A percentile compares a stretch with the other conserved stretches of the same genome.
phyloP scores from a whole-genome alignment of 2,329 filamentous ascomycete genomes.

The Tolypocladium endophyticum region DNA sequence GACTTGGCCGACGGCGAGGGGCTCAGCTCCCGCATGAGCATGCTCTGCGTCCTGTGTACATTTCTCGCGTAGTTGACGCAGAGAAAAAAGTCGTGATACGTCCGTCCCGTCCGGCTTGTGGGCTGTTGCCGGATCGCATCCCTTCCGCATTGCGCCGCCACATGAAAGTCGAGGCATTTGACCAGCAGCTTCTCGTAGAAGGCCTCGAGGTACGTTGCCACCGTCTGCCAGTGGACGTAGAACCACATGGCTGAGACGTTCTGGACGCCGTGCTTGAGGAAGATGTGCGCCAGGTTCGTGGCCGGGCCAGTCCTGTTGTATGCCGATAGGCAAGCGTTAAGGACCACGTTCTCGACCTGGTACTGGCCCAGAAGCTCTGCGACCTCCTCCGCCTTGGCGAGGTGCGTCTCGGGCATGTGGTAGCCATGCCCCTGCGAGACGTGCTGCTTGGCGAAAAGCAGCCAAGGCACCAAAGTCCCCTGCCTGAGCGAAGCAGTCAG shows the following conservation, averaged over 20 bases:
- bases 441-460: slow-evolving; percentile 14
- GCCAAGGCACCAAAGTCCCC: slow-evolving; percentile 12
- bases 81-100: slow-evolving; percentile 17
- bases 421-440: slow-evolving; percentile 5
- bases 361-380: slow-evolving; percentile 12
- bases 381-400: slow-evolving; percentile 11
- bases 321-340: slow-evolving; percentile 17
- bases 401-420: slow-evolving; percentile 11
- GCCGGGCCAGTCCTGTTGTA: slow-evolving; percentile 13
- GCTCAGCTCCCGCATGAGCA: slow-evolving; percentile 8
- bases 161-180: slow-evolving; percentile 14
- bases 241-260: slow-evolving; percentile 20
- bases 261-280: slow-evolving; percentile 14
- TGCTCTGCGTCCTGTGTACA: slow-evolving; percentile 6
- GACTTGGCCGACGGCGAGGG: slow-evolving; percentile 11
- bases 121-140: slow-evolving; percentile 13
- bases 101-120: slow-evolving; percentile 8
- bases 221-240: slow-evolving; percentile 17
- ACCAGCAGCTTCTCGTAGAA: slow-evolving; percentile 16
- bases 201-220: slow-evolving; percentile 14
- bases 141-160: slow-evolving; percentile 15
- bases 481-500: slow-evolving; percentile 3
- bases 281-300: slow-evolving; percentile 16
- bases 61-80: slow-evolving; percentile 18
- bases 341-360: slow-evolving; percentile 16